Percentiles rank a stretch among this genome's conserved stretches.
Conservation (phyloP, 345 rosid genomes). For the Kandelia obovata region DNA sequence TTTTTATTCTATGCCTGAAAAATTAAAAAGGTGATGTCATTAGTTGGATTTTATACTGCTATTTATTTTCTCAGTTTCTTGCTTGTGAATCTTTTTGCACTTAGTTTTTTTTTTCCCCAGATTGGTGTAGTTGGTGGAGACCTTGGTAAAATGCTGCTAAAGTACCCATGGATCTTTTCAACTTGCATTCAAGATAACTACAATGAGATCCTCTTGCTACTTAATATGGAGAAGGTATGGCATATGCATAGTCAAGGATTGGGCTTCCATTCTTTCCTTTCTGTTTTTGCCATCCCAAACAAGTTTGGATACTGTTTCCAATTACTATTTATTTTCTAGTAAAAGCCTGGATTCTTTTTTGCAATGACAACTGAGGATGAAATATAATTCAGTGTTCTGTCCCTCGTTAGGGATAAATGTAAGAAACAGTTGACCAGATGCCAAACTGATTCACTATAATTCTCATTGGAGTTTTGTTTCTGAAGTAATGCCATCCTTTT, state of each 20-base stretch:
- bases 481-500: no score
- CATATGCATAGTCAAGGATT: not conserved
- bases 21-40: not conserved
- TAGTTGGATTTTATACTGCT: not conserved
- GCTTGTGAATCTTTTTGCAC: slow-evolving; percentile 15
- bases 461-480: no score
- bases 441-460: not conserved
- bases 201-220: slow-evolving; percentile 39
- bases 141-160: slow-evolving; percentile 56
- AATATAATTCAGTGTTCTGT: not conserved
- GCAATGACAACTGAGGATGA: not conserved
- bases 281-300: not conserved
- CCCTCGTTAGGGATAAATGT: not conserved
- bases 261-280: not conserved
- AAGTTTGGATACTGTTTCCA: not conserved
- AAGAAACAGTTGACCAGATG: not conserved
- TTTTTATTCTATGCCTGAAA: not conserved
- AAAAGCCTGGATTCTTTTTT: not conserved
- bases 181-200: slow-evolving; percentile 59
- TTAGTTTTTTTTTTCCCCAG: slow-evolving; percentile 30
- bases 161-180: slow-evolving; percentile 87
- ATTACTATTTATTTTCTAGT: not conserved
- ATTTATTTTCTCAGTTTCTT: slow-evolving; percentile 3
- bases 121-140: slow-evolving; percentile 40
- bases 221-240: slow-evolving; percentile 60